Percentiles rank a stretch among this genome's conserved stretches.
Evolutionary conservation across 2,329 filamentous ascomycete genomes (phyloP).

Genomic region (Fusarium sp.): DNA sequence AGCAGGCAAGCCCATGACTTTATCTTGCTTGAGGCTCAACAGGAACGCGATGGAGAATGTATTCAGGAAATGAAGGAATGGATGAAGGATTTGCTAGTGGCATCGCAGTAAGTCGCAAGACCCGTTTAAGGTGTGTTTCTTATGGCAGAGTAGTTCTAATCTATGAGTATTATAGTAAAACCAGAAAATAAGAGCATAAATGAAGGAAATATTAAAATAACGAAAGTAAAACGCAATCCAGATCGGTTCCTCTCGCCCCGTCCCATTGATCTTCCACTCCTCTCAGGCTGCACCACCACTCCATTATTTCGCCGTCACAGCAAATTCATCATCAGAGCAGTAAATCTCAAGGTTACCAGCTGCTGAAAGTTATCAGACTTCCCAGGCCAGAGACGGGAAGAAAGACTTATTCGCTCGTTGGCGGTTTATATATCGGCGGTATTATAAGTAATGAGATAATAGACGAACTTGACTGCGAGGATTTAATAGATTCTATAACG

Average conservation of each 20-base stretch:
- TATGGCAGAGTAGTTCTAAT: neutral
- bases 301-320: neutral
- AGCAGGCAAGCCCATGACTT: neutral
- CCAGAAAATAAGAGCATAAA: neutral
- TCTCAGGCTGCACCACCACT: neutral
- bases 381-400: no score
- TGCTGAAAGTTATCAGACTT: neutral
- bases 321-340: neutral
- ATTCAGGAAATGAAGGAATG: neutral
- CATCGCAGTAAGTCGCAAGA: neutral
- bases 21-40: neutral
- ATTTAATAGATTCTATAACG: no score
- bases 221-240: neutral
- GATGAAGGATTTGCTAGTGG: neutral
- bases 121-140: neutral
- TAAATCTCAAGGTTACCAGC: neutral
- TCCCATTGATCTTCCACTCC: neutral
- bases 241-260: no score
- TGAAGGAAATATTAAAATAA: neutral
- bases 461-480: no score
- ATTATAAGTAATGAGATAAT: no score
- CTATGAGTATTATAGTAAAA: neutral
- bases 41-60: neutral
- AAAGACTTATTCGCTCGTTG: no score
- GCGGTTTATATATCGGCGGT: no score